Conservation (phyloP, 1,284 basidiomycete species). For the Boletus calvinii region DNA sequence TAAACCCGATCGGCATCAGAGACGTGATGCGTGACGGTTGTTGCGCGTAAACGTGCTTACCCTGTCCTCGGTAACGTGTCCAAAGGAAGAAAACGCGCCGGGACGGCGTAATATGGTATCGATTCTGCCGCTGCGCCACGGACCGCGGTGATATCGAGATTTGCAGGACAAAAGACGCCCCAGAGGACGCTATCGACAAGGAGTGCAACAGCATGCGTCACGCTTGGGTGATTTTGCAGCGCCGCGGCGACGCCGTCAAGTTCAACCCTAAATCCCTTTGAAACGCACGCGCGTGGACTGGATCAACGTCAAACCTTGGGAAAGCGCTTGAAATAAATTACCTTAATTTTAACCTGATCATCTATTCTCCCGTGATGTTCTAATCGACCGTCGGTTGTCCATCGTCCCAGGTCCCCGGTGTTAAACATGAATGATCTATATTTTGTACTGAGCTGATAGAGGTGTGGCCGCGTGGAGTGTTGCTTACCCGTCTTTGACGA, state of each 20-base stretch:
- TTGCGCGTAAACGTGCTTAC: neutral
- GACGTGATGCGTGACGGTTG: neutral
- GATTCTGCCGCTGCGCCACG: neutral
- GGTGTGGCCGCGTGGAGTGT: neutral
- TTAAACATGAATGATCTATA: neutral
- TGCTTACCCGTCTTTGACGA: neutral
- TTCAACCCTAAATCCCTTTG: neutral
- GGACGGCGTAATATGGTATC: neutral
- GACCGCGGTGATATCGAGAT: neutral
- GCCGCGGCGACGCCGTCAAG: neutral
- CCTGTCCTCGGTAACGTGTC: neutral
- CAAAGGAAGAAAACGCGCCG: neutral
- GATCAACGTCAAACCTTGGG: neutral
- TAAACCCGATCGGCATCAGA: neutral
- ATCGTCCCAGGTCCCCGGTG: neutral
- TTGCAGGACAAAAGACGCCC: neutral
- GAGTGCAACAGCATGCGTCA: neutral
- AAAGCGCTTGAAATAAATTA: neutral
- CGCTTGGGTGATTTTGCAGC: neutral
- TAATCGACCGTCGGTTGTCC: neutral
- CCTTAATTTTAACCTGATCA: neutral
- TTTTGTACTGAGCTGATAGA: neutral
- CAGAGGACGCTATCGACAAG: neutral
- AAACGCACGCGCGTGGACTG: neutral
- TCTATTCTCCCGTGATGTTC: conserved; percentile 1